A percentile compares a stretch with the other conserved stretches of the same genome.
phyloP scores from a whole-genome alignment of 257 asterid genomes.

The Solanum pennellii region DNA sequence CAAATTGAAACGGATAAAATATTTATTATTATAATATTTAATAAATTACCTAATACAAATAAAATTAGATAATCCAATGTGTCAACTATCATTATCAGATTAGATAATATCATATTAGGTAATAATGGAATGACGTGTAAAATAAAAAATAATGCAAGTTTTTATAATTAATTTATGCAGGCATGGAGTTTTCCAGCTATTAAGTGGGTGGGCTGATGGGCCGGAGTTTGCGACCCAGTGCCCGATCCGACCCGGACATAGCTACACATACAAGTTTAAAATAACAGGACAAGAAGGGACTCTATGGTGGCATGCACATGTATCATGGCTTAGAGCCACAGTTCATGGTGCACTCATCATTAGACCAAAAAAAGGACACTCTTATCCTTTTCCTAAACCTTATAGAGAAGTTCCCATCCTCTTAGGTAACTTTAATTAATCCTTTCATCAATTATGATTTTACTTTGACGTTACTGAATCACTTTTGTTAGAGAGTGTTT shows the following conservation, averaged over 20 bases:
- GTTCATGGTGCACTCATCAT: constrained; percentile 3
- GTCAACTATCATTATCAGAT: not conserved
- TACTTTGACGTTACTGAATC: not conserved
- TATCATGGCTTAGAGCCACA: not conserved
- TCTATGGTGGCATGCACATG: constrained; percentile 6
- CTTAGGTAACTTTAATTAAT: not conserved
- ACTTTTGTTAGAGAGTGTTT: accelerated
- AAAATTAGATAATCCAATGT: not conserved
- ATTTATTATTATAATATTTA: not conserved
- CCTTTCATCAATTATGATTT: not conserved
- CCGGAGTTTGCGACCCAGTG: constrained; percentile 7
- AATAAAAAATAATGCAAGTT: not conserved
- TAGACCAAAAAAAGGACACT: not conserved
- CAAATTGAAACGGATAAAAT: not conserved
- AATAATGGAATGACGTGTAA: not conserved
- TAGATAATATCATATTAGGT: not conserved
- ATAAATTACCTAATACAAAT: not conserved
- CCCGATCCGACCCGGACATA: constrained; percentile 5
- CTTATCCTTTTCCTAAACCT: not conserved
- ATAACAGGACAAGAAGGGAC: constrained; percentile 5
- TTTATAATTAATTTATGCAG: not conserved
- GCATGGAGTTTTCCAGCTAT: constrained; percentile 10
- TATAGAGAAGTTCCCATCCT: not conserved
- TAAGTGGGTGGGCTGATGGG: constrained; percentile 14
- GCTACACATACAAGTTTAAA: constrained; percentile 13